Base-by-base conservation (phyloP, 1,284 basidiomycete species). In the Trichosporon sp. region DNA sequence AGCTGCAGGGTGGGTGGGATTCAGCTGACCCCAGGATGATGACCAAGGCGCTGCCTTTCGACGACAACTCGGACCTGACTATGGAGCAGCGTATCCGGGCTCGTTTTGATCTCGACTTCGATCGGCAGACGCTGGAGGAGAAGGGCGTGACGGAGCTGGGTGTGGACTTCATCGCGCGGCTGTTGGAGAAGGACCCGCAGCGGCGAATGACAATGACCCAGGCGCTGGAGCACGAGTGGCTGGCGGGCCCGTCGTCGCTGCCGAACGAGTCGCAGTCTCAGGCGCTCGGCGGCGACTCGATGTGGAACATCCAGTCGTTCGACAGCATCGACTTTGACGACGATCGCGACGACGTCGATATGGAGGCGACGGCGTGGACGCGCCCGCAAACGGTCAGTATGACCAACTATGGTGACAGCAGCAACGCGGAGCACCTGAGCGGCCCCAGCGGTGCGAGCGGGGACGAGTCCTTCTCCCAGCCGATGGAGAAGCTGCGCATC, bases 181-280 rank as follows among this genome's bases (percentile, higher is more conserved):
- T 90, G 1, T 83, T 91, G 10, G 86, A 87, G 32, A 82, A 84
- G 63, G 85, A 89, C 70, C 90, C 91, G 0, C 69, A 73, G 0
- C 73, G 79, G 19, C 88, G 91, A 35, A 88, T 92, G 86, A 87
- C 88, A 2, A 86, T 91, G 70, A 78, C 82, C 1, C 84, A 87
- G 4, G 90, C 91, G 0, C 85, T 90, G 2, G 46, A 82, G 0
- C 91, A 93, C 76, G 86, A 87, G 0, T 93, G 92, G 92, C 85
- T 96, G 0, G 67, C 77, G 12, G 78, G 72, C 2, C 76, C 78
- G 5, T 74, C 78, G 0, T 78, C 80, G 0, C 77, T 76, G 46
- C 66, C 73, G 1, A 66, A 74, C 19, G 78, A 78, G 68, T 67
- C 70, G n/a, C 79, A 76, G 65, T 63, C 67, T 11, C 74, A 70